Conservation (phyloP, 768 basidiomycete genomes). For the Crassisporium funariophilum region DNA sequence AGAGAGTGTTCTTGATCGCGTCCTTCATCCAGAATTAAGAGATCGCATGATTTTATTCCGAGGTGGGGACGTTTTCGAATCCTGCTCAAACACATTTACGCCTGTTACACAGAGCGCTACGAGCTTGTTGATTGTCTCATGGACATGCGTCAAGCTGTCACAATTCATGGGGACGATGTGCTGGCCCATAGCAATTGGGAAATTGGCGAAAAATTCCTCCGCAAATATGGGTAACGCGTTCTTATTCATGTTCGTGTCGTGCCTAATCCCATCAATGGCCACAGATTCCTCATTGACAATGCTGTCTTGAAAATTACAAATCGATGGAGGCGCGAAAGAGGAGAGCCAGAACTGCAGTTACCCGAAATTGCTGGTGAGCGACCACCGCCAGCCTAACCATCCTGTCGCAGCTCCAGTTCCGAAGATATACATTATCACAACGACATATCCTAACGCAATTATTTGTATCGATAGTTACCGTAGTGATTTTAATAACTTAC, state of each 20-base stretch:
- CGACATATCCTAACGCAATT: too few species aligned
- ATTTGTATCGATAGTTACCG: conserved; percentile 6
- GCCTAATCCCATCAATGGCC: conserved; percentile 4
- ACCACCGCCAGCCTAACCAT: background rate
- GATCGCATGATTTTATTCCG: conserved; percentile 89
- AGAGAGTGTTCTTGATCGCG: conserved; percentile 92
- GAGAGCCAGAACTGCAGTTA: conserved; percentile 62
- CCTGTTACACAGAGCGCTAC: conserved; percentile 57
- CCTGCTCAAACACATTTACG: background rate
- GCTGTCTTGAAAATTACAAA: conserved; percentile 73
- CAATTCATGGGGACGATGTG: conserved; percentile 89
- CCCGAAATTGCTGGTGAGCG: conserved; percentile 18
- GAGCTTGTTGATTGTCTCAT: conserved; percentile 80
- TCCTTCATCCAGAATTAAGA: conserved; percentile 86
- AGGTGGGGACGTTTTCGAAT: conserved; percentile 46
- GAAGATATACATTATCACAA: too few species aligned
- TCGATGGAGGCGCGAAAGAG: conserved; percentile 86
- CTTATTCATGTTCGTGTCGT: background rate
- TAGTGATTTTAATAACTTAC: background rate
- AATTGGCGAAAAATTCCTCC: conserved; percentile 79
- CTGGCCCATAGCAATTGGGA: conserved; percentile 93
- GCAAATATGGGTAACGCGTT: conserved; percentile 73
- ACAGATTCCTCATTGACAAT: conserved; percentile 79
- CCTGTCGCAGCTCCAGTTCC: too few species aligned
- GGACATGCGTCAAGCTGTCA: conserved; percentile 68